Base-by-base conservation (phyloP, 805 yeast genomes). In the Yarrowia hollandica region DNA sequence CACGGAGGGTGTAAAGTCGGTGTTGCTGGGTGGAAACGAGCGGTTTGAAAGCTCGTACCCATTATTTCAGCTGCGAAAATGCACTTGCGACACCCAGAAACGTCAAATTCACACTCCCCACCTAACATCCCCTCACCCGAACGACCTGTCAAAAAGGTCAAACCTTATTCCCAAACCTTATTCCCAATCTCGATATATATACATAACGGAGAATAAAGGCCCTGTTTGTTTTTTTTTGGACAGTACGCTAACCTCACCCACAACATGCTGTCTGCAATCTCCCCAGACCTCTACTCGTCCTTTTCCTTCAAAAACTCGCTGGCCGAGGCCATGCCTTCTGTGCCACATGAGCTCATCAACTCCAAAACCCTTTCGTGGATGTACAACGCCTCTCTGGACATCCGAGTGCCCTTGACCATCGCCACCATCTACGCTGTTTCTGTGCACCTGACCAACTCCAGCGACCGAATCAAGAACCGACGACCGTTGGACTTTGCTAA, bases 391-490 rank as follows among this genome's bases (percentile, higher is more conserved):
- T 65, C 69, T 22, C 74, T 84, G 77, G 75, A 78, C 60, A 77
- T 77, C 35, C 65, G 75, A 21, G 79, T 84, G 18, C 87, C 88
- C 2, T 64, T 84, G 62, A 71, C 80, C 14, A 77, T 85, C 59
- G 86, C 87, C 11, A 62, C 81, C 4, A 73, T 77, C 15, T 85
- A 85, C 68, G 86, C 86, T 62, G 71, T 77, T 7, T 68, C 77
- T 16, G 88, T 84, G 41, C 88, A 85, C 66, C 65, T 72, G 28
- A 67, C 77, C 62, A 85, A 85, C 70, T 77, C 75, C 10, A 69
- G 73, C 23, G 69, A 82, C 14, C 67, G 75, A n/a, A 72, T 72
- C 14, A 74, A 84, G 62, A 69, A 58, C 67, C 66, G 61, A 55
- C 84, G 81, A 18, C 89, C 90, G 1, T 75, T 73, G 60, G 59